These are phyloP conservation scores for Lipomyces orientalis DNA, from an alignment of 805 yeast species.

Conservation along the genomic window DNA sequence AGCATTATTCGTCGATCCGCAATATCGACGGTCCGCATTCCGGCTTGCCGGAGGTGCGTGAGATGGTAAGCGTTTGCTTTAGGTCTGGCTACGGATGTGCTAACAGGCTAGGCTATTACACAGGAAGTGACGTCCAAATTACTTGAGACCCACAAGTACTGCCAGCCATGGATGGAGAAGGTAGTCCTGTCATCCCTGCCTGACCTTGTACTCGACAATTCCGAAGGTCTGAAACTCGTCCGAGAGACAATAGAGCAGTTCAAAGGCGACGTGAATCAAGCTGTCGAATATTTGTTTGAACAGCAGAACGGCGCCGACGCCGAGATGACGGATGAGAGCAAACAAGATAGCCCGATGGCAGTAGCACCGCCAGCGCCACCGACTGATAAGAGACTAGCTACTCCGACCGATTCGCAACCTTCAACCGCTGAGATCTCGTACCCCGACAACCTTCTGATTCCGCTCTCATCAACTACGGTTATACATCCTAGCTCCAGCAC, in stretches of 20 bases:
- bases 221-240: conserved; percentile 12
- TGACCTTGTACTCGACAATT: conserved; percentile 14
- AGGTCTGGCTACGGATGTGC: conserved; percentile 1
- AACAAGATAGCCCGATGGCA: background rate
- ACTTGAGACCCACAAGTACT: conserved; percentile 25
- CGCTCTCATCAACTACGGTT: background rate
- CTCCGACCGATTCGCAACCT: background rate
- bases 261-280: conserved; percentile 32
- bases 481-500: background rate
- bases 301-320: conserved; percentile 12
- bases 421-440: background rate
- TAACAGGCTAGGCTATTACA: conserved; percentile 10
- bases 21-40: conserved; percentile 48
- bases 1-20: conserved; percentile 52
- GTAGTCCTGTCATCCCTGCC: conserved; percentile 28
- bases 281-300: conserved; percentile 31
- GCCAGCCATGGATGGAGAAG: conserved; percentile 36
- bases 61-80: conserved; percentile 16
- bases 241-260: conserved; percentile 31
- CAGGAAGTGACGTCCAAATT: conserved; percentile 16
- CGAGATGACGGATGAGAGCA: background rate
- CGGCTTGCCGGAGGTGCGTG: conserved; percentile 43
- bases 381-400: background rate
- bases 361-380: background rate
- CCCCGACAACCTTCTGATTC: background rate